Evolutionary conservation across 306 rosid species (phyloP).

Genomic region (Sindora glabra): DNA sequence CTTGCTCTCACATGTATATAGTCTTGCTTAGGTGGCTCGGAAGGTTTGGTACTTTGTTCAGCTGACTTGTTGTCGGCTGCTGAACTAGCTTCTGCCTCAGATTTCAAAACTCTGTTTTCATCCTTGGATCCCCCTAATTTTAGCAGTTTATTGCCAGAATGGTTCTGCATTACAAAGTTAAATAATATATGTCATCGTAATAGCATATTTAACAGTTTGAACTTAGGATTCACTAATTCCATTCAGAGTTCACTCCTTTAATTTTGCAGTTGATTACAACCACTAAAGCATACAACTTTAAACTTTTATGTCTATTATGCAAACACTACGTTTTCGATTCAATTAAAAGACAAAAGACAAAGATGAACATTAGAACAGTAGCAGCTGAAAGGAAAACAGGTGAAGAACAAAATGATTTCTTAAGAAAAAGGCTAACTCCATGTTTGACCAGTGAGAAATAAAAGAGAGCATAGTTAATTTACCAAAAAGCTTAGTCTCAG

Average conservation of each 20-base stretch:
- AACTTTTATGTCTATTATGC: not conserved
- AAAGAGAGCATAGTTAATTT: not conserved
- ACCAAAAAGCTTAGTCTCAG: not conserved
- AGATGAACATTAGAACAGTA: not conserved
- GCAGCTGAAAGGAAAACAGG: not conserved
- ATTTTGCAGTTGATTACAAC: not conserved
- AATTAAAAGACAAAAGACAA: not conserved
- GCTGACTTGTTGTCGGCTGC: conserved; percentile 35
- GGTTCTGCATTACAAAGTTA: conserved; percentile 28
- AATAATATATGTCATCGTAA: conserved; percentile 1
- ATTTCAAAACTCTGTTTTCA: conserved; percentile 27
- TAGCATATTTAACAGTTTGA: not conserved
- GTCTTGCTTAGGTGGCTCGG: conserved; percentile 73
- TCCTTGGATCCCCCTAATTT: conserved; percentile 33
- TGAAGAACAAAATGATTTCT: not conserved
- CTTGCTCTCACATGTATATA: conserved; percentile 93
- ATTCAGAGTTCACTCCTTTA: not conserved
- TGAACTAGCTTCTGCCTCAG: conserved; percentile 45
- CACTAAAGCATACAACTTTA: not conserved
- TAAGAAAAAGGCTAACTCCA: not conserved
- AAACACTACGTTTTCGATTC: not conserved
- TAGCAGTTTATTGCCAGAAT: conserved; percentile 42
- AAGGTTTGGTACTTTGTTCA: conserved; percentile 35
- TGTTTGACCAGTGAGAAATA: not conserved
- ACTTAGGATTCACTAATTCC: not conserved